These are phyloP conservation scores for Suillus tomentosus DNA, from an alignment of 768 basidiomycete species.

Conservation along the genomic window DNA sequence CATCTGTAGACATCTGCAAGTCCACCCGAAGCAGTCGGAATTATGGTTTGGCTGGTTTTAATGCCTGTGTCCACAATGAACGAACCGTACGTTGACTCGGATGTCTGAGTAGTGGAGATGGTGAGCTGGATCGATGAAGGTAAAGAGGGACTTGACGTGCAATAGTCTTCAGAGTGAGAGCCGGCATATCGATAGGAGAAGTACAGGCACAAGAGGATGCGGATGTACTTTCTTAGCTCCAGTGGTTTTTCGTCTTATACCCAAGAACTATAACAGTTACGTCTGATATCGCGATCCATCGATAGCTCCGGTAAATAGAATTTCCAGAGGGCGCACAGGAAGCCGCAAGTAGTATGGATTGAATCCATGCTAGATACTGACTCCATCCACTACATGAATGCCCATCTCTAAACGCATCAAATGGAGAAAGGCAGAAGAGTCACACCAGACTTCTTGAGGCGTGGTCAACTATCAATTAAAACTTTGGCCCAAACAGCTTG, in stretches of 20 bases:
- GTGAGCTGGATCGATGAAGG: not conserved
- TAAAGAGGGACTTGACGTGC: not conserved
- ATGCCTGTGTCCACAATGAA: not conserved
- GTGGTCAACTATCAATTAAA: not conserved
- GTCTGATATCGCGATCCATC: not conserved
- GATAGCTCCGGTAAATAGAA: not conserved
- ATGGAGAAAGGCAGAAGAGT: not conserved
- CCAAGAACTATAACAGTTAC: not conserved
- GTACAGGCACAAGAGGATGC: not conserved
- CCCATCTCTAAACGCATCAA: not conserved
- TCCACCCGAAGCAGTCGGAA: slow-evolving; percentile 31
- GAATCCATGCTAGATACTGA: not conserved
- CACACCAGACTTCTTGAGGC: not conserved
- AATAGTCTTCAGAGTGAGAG: not conserved
- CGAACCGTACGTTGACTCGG: not conserved
- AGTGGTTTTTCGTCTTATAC: not conserved
- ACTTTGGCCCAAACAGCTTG: not conserved
- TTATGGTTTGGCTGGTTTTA: not conserved
- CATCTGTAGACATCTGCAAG: slow-evolving; percentile 49
- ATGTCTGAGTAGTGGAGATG: not conserved
- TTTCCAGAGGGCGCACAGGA: not conserved
- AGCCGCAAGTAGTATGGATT: not conserved
- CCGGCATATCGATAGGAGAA: not conserved
- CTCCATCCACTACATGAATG: not conserved
- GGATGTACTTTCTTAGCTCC: not conserved